phyloP scores from a whole-genome alignment of 805 yeast species.

The Saturnispora dispora region DNA sequence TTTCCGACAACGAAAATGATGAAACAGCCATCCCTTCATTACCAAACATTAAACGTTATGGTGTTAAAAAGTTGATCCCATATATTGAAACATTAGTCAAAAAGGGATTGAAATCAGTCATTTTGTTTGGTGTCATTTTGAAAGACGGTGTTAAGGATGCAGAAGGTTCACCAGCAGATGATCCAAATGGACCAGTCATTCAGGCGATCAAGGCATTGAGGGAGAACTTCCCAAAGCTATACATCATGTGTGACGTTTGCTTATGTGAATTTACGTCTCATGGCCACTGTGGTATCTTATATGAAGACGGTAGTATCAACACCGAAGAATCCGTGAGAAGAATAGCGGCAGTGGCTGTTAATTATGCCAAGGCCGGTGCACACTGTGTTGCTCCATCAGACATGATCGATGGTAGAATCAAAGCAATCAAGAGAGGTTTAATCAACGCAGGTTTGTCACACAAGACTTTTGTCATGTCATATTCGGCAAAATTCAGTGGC shows the following conservation, averaged over 20 bases:
- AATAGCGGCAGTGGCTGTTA: constrained; percentile 89
- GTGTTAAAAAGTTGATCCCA: constrained; percentile 67
- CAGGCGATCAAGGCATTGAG: constrained; percentile 59
- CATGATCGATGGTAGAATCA: constrained; percentile 93
- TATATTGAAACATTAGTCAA: constrained; percentile 60
- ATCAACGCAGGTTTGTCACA: constrained; percentile 78
- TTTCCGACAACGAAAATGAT: constrained; percentile 74
- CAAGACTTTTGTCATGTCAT: constrained; percentile 81
- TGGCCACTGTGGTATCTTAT: constrained; percentile 94
- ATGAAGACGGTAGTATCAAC: constrained; percentile 79
- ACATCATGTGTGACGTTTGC: constrained; percentile 90
- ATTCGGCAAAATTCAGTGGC: constrained; percentile 90
- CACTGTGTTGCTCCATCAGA: constrained; percentile 94
- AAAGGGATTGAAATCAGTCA: constrained; percentile 80
- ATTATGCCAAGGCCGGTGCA: constrained; percentile 94
- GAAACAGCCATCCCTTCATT: constrained; percentile 64
- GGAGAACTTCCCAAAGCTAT: constrained; percentile 66
- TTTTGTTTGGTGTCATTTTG: constrained; percentile 86
- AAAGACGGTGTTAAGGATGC: constrained; percentile 69
- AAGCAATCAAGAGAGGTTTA: constrained; percentile 78
- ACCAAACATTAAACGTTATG: constrained; percentile 84
- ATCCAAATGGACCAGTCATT: constrained; percentile 93
- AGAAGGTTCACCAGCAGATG: constrained; percentile 86
- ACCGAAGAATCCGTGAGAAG: constrained; percentile 68
- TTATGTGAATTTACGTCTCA: constrained; percentile 93